These are phyloP conservation scores for Licmophora abbreviata DNA, from an alignment of 108 stramenopile genomes.

Conservation along the genomic window DNA sequence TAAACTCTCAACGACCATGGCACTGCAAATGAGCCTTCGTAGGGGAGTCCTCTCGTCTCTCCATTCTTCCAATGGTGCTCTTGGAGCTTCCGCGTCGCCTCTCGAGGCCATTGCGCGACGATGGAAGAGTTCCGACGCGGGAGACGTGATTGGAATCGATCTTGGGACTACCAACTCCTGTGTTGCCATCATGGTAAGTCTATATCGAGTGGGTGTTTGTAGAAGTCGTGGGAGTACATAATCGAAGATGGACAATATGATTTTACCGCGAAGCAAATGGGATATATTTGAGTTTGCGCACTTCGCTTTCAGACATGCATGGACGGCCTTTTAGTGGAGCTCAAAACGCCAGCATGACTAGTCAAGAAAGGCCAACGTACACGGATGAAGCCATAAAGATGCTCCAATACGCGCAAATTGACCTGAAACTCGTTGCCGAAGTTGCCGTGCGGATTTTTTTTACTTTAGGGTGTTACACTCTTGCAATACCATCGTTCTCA, in stretches of 20 bases:
- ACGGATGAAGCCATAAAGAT: too few relatives aligned
- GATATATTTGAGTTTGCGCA: neutral
- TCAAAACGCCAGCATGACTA: too few relatives aligned
- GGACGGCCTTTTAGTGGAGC: neutral
- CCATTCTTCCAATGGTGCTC: neutral
- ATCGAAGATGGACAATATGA: too few relatives aligned
- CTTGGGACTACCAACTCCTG: constrained; percentile 99
- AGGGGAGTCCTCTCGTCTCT: neutral
- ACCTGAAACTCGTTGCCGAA: neutral
- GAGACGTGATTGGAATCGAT: constrained; percentile 99
- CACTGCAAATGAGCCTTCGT: constrained; percentile 2
- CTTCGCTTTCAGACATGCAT: neutral
- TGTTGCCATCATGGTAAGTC: constrained; percentile 97
- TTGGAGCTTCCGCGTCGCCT: neutral
- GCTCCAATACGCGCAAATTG: constrained; percentile 2
- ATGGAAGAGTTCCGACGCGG: constrained; percentile 32
- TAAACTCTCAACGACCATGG: constrained; percentile 1
- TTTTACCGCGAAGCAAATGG: too few relatives aligned
- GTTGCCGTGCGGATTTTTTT: constrained; percentile 11
- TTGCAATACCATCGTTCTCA: too few relatives aligned
- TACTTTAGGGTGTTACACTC: neutral
- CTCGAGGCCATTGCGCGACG: neutral
- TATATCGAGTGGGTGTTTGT: neutral
- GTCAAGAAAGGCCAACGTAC: too few relatives aligned
- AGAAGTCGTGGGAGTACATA: too few relatives aligned